A percentile compares a stretch with the other conserved stretches of the same genome.
Evolutionary conservation across 495 filamentous ascomycete species (phyloP).

Genomic region (Xylaria nigripes): DNA sequence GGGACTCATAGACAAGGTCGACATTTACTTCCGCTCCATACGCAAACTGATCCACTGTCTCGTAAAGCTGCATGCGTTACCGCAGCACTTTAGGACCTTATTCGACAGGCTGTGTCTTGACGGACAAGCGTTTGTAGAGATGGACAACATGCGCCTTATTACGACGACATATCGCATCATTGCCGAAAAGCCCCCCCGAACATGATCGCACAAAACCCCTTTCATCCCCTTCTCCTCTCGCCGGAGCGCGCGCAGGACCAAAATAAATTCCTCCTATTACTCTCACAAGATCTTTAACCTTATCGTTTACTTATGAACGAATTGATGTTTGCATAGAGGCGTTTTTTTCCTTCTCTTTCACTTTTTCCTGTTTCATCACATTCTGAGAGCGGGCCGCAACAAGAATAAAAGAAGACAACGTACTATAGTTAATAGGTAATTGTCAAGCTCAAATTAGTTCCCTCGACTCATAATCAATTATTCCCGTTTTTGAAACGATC

Average conservation of each 20-base stretch:
- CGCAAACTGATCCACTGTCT: constrained; percentile 46
- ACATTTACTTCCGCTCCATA: constrained; percentile 52
- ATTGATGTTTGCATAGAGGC: no score
- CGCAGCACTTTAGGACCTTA: constrained; percentile 53
- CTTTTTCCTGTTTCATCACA: no score
- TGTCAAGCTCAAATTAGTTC: not conserved
- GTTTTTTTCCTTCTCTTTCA: no score
- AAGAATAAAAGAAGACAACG: not conserved
- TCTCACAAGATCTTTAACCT: no score
- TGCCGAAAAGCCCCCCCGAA: constrained; percentile 45
- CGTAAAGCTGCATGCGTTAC: constrained; percentile 45
- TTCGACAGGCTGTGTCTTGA: constrained; percentile 55
- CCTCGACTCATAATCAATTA: not conserved
- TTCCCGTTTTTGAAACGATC: no score
- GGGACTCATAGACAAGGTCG: constrained; percentile 53
- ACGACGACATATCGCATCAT: constrained; percentile 56
- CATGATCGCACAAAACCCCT: not conserved
- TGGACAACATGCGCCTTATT: constrained; percentile 52
- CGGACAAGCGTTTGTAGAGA: constrained; percentile 54
- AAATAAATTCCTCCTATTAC: no score
- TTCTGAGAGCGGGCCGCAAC: not conserved
- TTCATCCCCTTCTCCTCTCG: not conserved
- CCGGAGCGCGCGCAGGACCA: not conserved
- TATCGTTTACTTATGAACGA: no score
- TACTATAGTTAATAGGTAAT: not conserved